Base-by-base conservation (phyloP, 1,139 yeast species). In the Candida pseudocylindracea region DNA sequence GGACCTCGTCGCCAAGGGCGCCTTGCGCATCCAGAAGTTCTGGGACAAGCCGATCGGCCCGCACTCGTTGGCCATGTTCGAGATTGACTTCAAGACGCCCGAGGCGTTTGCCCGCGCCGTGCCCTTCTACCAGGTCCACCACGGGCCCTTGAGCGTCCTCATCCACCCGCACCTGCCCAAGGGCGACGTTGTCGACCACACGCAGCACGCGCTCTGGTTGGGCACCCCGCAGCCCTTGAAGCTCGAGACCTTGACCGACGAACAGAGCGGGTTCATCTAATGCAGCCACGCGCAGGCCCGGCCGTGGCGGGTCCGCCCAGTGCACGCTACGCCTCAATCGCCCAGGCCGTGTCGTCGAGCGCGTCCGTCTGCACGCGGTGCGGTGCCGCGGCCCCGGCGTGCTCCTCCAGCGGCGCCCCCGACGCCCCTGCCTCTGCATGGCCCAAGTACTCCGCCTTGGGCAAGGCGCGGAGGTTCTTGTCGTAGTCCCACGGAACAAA, bases 31-130 rank as follows among this genome's bases (percentile, higher is more conserved):
- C 5, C 52, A 55, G 45, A 56, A 57, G 38, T 50, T 65, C 32
- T 63, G 66, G 58, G 65, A 63, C 32, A 48, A 49, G 33, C 63
- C 71, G 15, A 48, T 69, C 32, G 76, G 76, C 0, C 75, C 75
- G 1, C 75, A 69, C 40, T 69, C 73, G 0, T 46, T 55, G 24
- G 45, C 44, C 36, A 57, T 58, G 63, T 58, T 56, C 53, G 64
- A 58, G 39, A 41, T 58, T 32, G 63, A 58, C 44, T 38, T 39
- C 7, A 32, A 34, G 29, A 37, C 38, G 28, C 38, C 41, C 2
- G 41, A 31, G 32, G 34, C 38, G 12, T 36, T 39, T 29, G 41
- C 36, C 5, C 35, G 38, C 8, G 41, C 38, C 8, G 33, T 39
- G 33, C 37, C 31, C 7, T 38, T 36, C 27, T 39, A 39, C 34